Base-by-base conservation (phyloP, 148 eudicot species). In the Fagopyrum homotropicum region DNA sequence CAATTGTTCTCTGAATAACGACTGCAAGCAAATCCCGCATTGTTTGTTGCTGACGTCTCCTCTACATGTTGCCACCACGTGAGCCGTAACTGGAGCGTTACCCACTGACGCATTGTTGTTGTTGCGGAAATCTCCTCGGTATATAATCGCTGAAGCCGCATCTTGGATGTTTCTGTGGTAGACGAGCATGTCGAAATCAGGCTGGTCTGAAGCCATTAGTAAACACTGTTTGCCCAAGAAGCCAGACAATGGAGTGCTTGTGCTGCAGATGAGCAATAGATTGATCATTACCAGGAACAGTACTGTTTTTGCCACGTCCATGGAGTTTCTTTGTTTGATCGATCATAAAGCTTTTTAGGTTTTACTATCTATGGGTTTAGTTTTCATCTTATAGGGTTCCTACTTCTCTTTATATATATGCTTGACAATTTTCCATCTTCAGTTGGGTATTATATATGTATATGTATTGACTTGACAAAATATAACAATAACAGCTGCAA, bases 1-100 rank as follows among this genome's bases (percentile, higher is more conserved):
- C 12, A 49, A 8, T 7, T 49, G 52, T 12, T 49, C 52, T 0
- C 11, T 9, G 11, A 77, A 57, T 0, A 83, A 74, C 9, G 47
- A 6, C 8, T 35, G 26, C 12, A 83, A 49, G 69, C 86, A 86
- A 0, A 71, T 44, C 6, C 72, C 79, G 77, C 89, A 86, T 16
- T 12, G 60, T 0, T 81, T n/a, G 1, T 55, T 75, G 47, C 78
- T 19, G 7, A 81, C 16, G 69, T 89, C 93, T 10, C 80, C 90
- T 49, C 88, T 72, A 69, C 90, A 89, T 15, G 87, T 66, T n/a
- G 76, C 87, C 30, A 82, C 35, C 4, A 80, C 84, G 48, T 87
- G 9, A 43, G 70, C 88, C 7, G 22, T 66, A 43, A 84, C 77
- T 3, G 79, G 9, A 43, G 55, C 46, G 12, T 83, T 44, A 50